phyloP scores from a whole-genome alignment of 306 rosid species.

The Prunus davidiana region DNA sequence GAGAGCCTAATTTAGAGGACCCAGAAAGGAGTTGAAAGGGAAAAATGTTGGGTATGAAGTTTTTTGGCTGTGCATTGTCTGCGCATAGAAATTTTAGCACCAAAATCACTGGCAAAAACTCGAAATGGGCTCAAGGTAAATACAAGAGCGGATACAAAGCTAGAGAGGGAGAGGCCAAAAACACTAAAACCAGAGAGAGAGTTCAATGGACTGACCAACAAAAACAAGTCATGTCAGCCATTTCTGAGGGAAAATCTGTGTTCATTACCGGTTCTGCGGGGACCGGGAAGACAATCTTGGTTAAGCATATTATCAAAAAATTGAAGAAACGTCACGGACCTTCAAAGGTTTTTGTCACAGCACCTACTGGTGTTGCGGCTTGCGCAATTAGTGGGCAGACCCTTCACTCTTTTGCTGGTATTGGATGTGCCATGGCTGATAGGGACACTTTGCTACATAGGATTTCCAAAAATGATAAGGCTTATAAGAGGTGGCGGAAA shows the following conservation, averaged over 20 bases:
- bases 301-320: slow-evolving; percentile 29
- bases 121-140: background rate
- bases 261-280: slow-evolving; percentile 61
- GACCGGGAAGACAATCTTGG: slow-evolving; percentile 46
- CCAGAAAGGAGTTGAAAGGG: slow-evolving; percentile 4
- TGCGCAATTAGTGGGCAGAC: slow-evolving; percentile 52
- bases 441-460: slow-evolving; percentile 8
- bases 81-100: slow-evolving; percentile 32
- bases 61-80: slow-evolving; percentile 13
- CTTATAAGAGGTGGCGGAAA: slow-evolving; percentile 36
- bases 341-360: slow-evolving; percentile 47
- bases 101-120: slow-evolving; percentile 6
- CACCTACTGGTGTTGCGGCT: slow-evolving; percentile 55
- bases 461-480: slow-evolving; percentile 13
- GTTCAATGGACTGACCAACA: slow-evolving; percentile 48
- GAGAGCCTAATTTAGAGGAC: background rate
- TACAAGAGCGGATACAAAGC: background rate
- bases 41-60: slow-evolving; percentile 9
- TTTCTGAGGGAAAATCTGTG: slow-evolving; percentile 34
- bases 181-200: background rate
- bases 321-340: slow-evolving; percentile 26
- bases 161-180: background rate
- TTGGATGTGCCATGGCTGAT: background rate
- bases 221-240: slow-evolving; percentile 32
- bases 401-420: slow-evolving; percentile 51